Evolutionary conservation across 192 early-diverging fungal genomes (phyloP).

Genomic region (Coemansia sp.): DNA sequence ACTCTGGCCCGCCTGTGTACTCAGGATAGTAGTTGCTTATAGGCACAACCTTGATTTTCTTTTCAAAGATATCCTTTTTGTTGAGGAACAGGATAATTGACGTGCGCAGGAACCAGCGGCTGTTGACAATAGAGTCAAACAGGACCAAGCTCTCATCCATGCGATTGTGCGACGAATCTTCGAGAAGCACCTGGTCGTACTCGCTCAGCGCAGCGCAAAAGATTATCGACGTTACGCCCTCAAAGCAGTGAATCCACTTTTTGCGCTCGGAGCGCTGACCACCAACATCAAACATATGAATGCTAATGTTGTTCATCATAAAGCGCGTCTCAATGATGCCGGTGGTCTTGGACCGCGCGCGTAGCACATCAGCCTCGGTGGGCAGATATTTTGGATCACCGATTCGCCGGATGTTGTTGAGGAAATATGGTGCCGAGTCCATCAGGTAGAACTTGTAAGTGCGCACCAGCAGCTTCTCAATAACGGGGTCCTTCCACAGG

Average conservation of each 20-base stretch:
- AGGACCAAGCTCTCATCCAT: constrained; percentile 88
- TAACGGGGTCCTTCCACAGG: constrained; percentile 72
- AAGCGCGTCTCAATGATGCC: constrained; percentile 95
- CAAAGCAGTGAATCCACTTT: constrained; percentile 99
- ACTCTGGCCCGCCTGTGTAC: constrained; percentile 74
- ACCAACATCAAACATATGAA: constrained; percentile 99
- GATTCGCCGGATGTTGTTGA: constrained; percentile 84
- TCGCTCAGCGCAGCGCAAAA: constrained; percentile 92
- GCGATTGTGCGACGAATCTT: constrained; percentile 84
- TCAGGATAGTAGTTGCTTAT: constrained; percentile 86
- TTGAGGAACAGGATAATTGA: constrained; percentile 93
- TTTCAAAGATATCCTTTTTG: constrained; percentile 87
- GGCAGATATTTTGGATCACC: constrained; percentile 81
- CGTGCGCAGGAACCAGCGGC: constrained; percentile 88
- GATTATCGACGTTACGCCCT: constrained; percentile 94
- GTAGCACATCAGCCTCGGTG: constrained; percentile 89
- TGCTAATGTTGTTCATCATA: constrained; percentile 83
- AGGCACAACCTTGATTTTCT: constrained; percentile 75
- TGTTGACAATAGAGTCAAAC: constrained; percentile 91
- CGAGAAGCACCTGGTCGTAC: constrained; percentile 89
- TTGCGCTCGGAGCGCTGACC: constrained; percentile 98
- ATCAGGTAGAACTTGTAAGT: constrained; percentile 85
- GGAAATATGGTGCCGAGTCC: constrained; percentile 94
- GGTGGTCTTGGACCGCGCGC: constrained; percentile 97
- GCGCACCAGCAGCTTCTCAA: constrained; percentile 64